Evolutionary conservation across 176 grass and related monocot species (phyloP).

Genomic region (Cymbopogon citratus): DNA sequence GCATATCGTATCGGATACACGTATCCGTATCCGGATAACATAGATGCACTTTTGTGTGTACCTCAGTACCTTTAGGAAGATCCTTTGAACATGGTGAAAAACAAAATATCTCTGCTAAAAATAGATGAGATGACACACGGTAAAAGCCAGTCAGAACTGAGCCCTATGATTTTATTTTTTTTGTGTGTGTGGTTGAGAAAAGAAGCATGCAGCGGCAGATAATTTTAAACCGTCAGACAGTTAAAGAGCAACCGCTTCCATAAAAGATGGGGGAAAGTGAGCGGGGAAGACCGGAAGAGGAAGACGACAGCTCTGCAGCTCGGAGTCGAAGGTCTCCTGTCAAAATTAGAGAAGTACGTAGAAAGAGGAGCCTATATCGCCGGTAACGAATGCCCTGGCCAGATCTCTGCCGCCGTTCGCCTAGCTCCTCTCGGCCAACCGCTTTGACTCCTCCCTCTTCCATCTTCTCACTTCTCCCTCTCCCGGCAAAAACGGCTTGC

Average conservation of each 20-base stretch:
- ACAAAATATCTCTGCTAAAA: background rate
- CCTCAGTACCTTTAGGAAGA: too few relatives aligned
- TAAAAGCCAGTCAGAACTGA: background rate
- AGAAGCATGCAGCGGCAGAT: background rate
- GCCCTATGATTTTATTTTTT: background rate
- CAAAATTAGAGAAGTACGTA: too few relatives aligned
- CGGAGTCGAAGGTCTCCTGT: too few relatives aligned
- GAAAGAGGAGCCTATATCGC: conserved; percentile 18
- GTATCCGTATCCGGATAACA: too few relatives aligned
- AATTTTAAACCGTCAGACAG: background rate
- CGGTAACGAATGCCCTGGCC: conserved; percentile 3
- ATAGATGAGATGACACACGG: background rate
- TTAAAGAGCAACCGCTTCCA: conserved; percentile 25
- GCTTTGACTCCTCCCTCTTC: background rate
- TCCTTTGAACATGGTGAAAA: background rate
- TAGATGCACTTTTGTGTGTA: background rate
- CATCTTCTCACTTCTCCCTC: background rate
- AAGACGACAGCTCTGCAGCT: conserved; percentile 32
- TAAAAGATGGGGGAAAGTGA: conserved; percentile 15
- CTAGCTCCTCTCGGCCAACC: conserved; percentile 45
- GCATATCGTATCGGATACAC: too few relatives aligned
- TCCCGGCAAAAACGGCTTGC: background rate
- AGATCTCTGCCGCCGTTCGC: conserved; percentile 17
- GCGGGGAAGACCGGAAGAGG: conserved; percentile 24
- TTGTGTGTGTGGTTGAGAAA: background rate